phyloP scores from a whole-genome alignment of 2,329 filamentous ascomycete genomes.

The Colletotrichum camelliae region DNA sequence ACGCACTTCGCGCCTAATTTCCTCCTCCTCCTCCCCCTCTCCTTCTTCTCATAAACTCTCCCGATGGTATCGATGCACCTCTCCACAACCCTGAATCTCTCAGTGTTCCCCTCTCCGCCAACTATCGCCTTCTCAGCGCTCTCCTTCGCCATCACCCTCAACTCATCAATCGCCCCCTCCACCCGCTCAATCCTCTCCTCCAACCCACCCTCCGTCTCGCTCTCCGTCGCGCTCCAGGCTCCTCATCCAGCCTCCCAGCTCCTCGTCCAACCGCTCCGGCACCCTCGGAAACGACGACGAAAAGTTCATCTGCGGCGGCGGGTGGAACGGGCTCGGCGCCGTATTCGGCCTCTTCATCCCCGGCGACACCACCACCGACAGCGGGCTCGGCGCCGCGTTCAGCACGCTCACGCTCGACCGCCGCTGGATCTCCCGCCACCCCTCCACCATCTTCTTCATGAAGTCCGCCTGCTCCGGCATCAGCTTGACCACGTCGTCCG shows the following conservation, averaged over 20 bases:
- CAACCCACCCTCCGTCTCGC: neutral
- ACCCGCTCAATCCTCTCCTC: neutral
- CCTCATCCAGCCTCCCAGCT: neutral
- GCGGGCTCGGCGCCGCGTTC: neutral
- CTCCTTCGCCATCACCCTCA: slow-evolving; percentile 7
- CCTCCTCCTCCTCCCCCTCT: neutral
- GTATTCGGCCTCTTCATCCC: slow-evolving; percentile 7
- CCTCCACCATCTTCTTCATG: slow-evolving; percentile 17
- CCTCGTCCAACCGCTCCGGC: neutral
- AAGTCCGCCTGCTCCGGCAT: slow-evolving; percentile 18
- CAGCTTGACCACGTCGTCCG: slow-evolving; percentile 17
- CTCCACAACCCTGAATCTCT: slow-evolving; percentile 1
- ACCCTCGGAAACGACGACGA: slow-evolving; percentile 14
- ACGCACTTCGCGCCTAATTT: neutral
- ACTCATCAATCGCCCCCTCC: slow-evolving; percentile 3
- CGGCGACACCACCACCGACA: neutral
- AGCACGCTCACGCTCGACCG: neutral
- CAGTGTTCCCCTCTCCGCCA: neutral
- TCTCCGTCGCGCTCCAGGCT: neutral
- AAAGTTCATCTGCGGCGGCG: slow-evolving; percentile 3
- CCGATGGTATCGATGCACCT: slow-evolving; percentile 16
- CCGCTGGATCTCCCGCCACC: slow-evolving; percentile 15
- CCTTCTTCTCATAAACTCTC: neutral
- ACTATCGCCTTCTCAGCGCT: neutral
- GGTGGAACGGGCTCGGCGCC: neutral